A percentile compares a stretch with the other conserved stretches of the same genome.
Evolutionary conservation across 2,329 filamentous ascomycete species (phyloP).

Genomic region (Arachnopeziza araneosa): DNA sequence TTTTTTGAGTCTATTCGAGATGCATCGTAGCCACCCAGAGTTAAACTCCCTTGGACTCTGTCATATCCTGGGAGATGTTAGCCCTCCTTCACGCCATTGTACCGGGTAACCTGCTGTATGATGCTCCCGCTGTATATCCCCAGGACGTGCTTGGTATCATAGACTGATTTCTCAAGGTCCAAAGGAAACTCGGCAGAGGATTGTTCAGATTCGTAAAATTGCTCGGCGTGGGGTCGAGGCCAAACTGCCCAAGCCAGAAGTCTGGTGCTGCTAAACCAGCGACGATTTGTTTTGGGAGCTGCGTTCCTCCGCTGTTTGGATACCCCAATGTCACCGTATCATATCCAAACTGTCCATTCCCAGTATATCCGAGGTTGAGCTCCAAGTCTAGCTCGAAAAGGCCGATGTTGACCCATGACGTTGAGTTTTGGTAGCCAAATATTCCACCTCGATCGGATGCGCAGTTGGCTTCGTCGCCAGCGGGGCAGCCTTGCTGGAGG

Average conservation of each 20-base stretch:
- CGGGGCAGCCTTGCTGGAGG: constrained; percentile 8
- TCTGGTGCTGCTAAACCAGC: constrained; percentile 28
- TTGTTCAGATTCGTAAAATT: constrained; percentile 14
- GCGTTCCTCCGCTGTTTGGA: constrained; percentile 8
- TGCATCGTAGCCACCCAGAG: constrained; percentile 34
- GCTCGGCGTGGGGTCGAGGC: constrained; percentile 18
- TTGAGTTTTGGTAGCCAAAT: constrained; percentile 33
- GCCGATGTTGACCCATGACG: constrained; percentile 28
- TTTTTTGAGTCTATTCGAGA: constrained; percentile 36
- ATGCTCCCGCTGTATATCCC: constrained; percentile 39
- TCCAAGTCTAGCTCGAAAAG: constrained; percentile 19
- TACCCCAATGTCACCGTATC: constrained; percentile 19
- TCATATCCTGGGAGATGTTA: not conserved
- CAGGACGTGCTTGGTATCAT: constrained; percentile 38
- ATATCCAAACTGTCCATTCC: constrained; percentile 19
- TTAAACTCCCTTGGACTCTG: constrained; percentile 19
- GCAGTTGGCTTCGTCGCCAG: constrained; percentile 9
- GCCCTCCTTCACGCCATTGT: not conserved
- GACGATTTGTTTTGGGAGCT: constrained; percentile 20
- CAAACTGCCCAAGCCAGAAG: constrained; percentile 23
- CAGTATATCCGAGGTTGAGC: constrained; percentile 11
- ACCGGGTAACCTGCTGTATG: constrained; percentile 33
- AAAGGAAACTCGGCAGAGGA: constrained; percentile 32
- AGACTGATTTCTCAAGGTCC: constrained; percentile 33
- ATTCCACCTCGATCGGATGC: constrained; percentile 28